Conservation (phyloP, 257 asterid genomes). For the Capsicum pubescens region DNA sequence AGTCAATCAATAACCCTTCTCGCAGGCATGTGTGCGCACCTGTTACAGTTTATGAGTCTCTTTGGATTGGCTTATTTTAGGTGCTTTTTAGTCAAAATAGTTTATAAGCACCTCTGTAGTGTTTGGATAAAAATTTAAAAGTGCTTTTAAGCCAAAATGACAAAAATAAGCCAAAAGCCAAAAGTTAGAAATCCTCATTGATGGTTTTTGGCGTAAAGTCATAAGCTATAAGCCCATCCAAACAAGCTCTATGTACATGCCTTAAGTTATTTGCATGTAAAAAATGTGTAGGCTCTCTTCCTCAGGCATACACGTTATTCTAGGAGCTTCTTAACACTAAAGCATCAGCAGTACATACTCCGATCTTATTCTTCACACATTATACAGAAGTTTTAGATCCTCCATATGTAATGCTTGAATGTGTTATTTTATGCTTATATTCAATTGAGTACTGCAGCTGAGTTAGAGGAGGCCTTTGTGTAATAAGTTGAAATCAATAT, state of each 20-base stretch:
- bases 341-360: conserved; percentile 5
- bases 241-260: background rate
- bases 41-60: background rate
- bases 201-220: no score
- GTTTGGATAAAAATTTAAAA: no score
- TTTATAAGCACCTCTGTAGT: no score
- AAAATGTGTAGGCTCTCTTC: background rate
- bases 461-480: background rate
- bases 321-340: conserved; percentile 15
- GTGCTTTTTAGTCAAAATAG: no score
- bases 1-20: background rate
- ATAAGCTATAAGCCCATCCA: no score
- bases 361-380: background rate
- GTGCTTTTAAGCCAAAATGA: no score
- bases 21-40: background rate
- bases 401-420: background rate
- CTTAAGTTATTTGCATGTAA: conserved; percentile 17
- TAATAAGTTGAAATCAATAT: background rate
- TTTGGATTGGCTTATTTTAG: no score
- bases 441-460: conserved; percentile 8
- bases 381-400: background rate
- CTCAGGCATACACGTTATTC: background rate
- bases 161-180: no score
- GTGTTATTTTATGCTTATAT: conserved; percentile 26
- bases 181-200: no score